These are phyloP conservation scores for Emydomyces testavorans DNA, from an alignment of 2,329 filamentous ascomycete species.

Conservation along the genomic window DNA sequence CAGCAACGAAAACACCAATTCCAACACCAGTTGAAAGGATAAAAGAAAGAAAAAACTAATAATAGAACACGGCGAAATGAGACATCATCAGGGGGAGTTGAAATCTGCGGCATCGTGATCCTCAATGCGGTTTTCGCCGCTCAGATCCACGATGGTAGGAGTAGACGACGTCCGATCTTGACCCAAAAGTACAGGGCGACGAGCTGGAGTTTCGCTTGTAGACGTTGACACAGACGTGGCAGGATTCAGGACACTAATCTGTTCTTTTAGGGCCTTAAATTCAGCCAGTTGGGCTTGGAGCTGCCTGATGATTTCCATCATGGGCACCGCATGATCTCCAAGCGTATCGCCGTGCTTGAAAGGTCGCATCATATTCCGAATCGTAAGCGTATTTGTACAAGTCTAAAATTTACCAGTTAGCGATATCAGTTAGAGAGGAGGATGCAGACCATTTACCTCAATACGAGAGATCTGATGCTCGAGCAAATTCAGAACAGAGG, in stretches of 20 bases:
- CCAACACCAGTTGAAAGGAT: neutral
- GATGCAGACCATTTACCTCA: constrained; percentile 54
- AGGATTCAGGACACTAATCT: constrained; percentile 24
- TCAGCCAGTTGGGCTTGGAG: constrained; percentile 33
- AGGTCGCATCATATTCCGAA: constrained; percentile 68
- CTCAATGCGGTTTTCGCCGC: neutral
- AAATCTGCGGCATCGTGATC: neutral
- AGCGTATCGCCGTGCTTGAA: constrained; percentile 51
- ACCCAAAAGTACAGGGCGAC: neutral
- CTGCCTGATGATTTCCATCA: constrained; percentile 50
- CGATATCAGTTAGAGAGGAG: neutral
- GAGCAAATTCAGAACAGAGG: constrained; percentile 76
- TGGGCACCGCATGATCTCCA: constrained; percentile 64
- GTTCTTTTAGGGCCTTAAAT: constrained; percentile 32
- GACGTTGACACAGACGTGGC: neutral
- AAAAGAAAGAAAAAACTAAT: neutral
- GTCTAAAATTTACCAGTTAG: constrained; percentile 43
- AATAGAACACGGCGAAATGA: no score
- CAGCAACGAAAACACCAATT: neutral
- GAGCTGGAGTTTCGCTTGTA: neutral
- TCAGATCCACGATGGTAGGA: neutral
- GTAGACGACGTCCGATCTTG: neutral
- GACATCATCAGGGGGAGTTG: no score
- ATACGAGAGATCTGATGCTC: constrained; percentile 93
- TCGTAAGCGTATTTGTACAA: constrained; percentile 63